These are phyloP conservation scores for Trypanosoma congolense DNA, from an alignment of 208 protist genomes.

Conservation along the genomic window DNA sequence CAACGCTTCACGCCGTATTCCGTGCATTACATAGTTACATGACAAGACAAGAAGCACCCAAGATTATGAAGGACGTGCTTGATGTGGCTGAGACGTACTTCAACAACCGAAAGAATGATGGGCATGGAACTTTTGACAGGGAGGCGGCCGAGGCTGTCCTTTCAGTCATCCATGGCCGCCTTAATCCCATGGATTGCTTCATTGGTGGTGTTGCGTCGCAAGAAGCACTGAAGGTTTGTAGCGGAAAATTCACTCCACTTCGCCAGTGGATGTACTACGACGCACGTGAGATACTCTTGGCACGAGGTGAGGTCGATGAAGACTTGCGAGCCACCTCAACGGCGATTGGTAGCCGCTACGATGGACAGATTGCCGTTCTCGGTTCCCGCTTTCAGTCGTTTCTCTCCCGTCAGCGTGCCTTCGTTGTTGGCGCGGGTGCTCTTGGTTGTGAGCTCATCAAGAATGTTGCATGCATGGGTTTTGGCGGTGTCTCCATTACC, in stretches of 20 bases:
- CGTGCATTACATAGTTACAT: slow-evolving; percentile 44
- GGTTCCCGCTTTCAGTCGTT: slow-evolving; percentile 87
- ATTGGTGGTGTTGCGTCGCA: slow-evolving; percentile 94
- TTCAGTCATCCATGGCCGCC: slow-evolving; percentile 57
- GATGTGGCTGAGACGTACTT: slow-evolving; percentile 23
- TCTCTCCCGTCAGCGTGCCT: slow-evolving; percentile 77
- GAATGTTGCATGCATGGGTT: slow-evolving; percentile 98
- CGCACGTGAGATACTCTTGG: slow-evolving; percentile 82
- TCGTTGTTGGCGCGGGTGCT: slow-evolving; percentile 97
- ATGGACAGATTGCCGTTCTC: slow-evolving; percentile 94
- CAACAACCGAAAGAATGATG: slow-evolving; percentile 25
- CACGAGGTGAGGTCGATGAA: slow-evolving; percentile 25
- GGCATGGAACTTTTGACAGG: slow-evolving; percentile 6
- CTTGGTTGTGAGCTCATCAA: slow-evolving; percentile 99
- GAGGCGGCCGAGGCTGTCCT: slow-evolving; percentile 33
- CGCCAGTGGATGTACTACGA: slow-evolving; percentile 97
- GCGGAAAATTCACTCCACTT: slow-evolving; percentile 96
- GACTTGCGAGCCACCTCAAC: slow-evolving; percentile 16
- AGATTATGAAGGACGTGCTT: slow-evolving; percentile 35
- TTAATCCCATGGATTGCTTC: slow-evolving; percentile 91
- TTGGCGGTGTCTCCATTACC: slow-evolving; percentile 93
- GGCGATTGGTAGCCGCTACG: slow-evolving; percentile 76
- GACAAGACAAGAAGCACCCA: slow-evolving; percentile 15
- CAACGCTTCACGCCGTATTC: slow-evolving; percentile 77
- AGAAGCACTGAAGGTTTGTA: slow-evolving; percentile 94